Base-by-base conservation (phyloP, 2,329 filamentous ascomycete genomes). In the Pseudogymnoascus sp. region DNA sequence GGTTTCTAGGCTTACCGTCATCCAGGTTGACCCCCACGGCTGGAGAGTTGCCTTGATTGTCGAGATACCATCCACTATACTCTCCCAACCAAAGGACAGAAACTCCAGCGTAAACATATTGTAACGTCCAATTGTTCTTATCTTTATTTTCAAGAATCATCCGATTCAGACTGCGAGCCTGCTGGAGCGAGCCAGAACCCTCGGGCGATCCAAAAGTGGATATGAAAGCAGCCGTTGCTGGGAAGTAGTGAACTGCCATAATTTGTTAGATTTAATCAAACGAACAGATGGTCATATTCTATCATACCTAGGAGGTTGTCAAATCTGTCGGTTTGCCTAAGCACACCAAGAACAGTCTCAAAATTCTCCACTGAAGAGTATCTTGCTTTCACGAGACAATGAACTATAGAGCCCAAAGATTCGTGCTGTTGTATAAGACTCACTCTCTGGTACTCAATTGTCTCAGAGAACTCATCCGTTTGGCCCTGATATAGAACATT, bases 371-470 rank as follows among this genome's bases (percentile, higher is more conserved):
- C 77, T 50, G 83, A 84, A 2, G 87, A 88, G 69, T 89, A 88
- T 62, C 87, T 85, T 67, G 86, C 88, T 70, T 93, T 91, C 66
- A 96, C 84, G 62, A 95, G 84, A 65, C 89, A 87, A 66, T 86
- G 87, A 61, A 96, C 78, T 62, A 96, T 89, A n/a, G 91, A 83
- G 11, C 89, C 88, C 14, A 99, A 79, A 14, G 89, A 85, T 73
- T 99, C 93, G 73, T 99, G 96, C 74, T 99, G 93, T 71, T 91
- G 88, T 21, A 89, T 85, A 61, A 99, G 81, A 71, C 91, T 96
- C 68, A 85, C 79, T 50, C 89, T 86, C 70, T 96, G 90, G 70
- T 90, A 90, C 69, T 93, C 88, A 66, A 96, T 83, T 3, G 88
- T 89, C 72, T 96, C 90, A 68, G 88, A 81, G 63, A 88, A 81